Evolutionary conservation across 805 yeast genomes (phyloP), one percentile per base, ranked within the genome.

Genomic region (Wickerhamiella cacticola): DNA sequence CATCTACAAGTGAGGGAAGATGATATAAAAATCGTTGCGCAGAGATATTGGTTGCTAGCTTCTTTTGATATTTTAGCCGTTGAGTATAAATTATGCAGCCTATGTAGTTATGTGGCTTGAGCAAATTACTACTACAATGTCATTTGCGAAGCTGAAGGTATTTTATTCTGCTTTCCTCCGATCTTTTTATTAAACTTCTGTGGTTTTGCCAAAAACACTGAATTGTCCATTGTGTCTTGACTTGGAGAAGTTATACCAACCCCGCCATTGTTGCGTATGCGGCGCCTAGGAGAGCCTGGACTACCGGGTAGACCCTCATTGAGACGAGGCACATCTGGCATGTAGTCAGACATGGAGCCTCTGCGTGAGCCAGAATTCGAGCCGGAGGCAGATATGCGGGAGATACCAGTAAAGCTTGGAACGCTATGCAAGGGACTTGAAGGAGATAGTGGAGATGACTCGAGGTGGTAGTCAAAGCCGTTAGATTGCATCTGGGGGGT

Each of bases 81-180:
- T n/a, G n/a, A n/a, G n/a, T n/a, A n/a, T n/a, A n/a, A n/a, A n/a
- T n/a, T n/a, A n/a, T n/a, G n/a, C n/a, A n/a, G n/a, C n/a, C n/a
- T 39, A 24, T 10, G 8, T 36, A 36, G 6, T 9, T 36, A 36
- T 10, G 7, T 21, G 28, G 16, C 28, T 25, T 15, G 35, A 19
- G 12, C 2, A 41, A 13, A 25, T 5, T 9, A 13, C 19, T 18
- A 10, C 19, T 44, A 44, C 16, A 35, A 15, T 25, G 41, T 28
- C 18, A 44, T 31, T n/a, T 35, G 47, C 18, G 41, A 44, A 4
- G 47, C 46, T 10, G 39, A 31, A 25, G 46, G 46, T 4, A 43
- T 18, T 23, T 39, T 39, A 19, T 22, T 23, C 26, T 23, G 23
- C 29, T 39, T 31, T 3, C 36, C 46, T n/a, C 46, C 46, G 31